Evolutionary conservation across 768 basidiomycete species (phyloP), one percentile per base, ranked within the genome.

Genomic region (Xerocomus potaroensis): DNA sequence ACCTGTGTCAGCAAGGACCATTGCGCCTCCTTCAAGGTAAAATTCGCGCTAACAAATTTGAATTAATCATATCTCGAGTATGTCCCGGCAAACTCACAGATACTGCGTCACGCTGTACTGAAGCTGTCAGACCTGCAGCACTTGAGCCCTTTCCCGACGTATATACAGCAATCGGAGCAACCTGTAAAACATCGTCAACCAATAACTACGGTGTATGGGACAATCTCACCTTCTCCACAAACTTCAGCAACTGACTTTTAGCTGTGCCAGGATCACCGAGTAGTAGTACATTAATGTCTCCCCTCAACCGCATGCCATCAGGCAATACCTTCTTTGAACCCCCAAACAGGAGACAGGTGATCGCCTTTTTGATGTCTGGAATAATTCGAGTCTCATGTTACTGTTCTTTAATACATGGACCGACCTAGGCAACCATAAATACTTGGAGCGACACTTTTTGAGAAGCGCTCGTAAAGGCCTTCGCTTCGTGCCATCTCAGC

Each of bases 231-330:
- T 98, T 99, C 65, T 99, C 96, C 11, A 98, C 96, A 55, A 99
- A 99, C 61, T 99, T 99, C 51, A 99, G 81, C 57, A 99, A 72
- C 60, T 99, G 96, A 71, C 87, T 91, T 68, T 99, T 99, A 18
- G 96, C 96, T 12, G 96, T 98, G 69, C 96, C 96, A 8, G 96
- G 96, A 65, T 99, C 96, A 66, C 96, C 96, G 23, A 99, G 79
- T 22, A 98, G 69, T 9, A 99, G 71, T 16, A 99, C 96, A 63
- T 99, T 99, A 64, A 99, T 98, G 62, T 99, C 96, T 10, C 96
- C 96, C 63, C 96, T 78, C 33, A 99, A 69, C 26, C 96, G 79
- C 91, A 97, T 94, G 8, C 96, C 94, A 63, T 99, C 96, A 8
- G 96, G 96, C 5, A 99, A 70, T 41, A 96, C 75, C 68, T 99